Evolutionary conservation across 306 rosid genomes (phyloP).

Genomic region (Pachyrhizus erosus): DNA sequence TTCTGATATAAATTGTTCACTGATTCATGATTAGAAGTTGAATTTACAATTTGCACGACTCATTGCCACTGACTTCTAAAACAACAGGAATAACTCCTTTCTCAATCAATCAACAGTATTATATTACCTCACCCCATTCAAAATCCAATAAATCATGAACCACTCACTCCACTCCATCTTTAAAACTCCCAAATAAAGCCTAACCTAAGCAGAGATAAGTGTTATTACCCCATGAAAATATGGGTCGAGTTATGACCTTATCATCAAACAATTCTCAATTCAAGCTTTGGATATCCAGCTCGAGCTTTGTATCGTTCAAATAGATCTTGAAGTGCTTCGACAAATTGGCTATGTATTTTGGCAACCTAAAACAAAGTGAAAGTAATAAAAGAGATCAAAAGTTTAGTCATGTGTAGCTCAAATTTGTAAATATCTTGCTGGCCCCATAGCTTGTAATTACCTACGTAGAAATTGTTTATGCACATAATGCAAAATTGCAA

Average conservation of each 20-base stretch:
- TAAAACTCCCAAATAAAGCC: not conserved
- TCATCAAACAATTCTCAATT: conserved; percentile 70
- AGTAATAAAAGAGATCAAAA: not conserved
- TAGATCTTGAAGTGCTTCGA: conserved; percentile 71
- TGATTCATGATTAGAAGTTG: not conserved
- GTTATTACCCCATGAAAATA: not conserved
- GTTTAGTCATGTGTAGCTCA: not conserved
- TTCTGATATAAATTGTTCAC: not conserved
- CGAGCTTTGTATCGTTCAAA: conserved; percentile 74
- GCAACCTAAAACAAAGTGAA: conserved; percentile 53
- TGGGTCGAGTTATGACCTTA: not conserved
- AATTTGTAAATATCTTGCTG: not conserved
- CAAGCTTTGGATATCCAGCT: conserved; percentile 67
- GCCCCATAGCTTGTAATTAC: too few species aligned
- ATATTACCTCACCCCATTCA: not conserved
- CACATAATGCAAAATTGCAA: not conserved
- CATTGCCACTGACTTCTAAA: not conserved
- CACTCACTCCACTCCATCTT: not conserved
- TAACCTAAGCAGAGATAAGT: not conserved
- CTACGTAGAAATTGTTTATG: conserved; percentile 10
- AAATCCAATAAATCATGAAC: not conserved
- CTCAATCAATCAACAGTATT: not conserved
- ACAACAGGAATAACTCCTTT: not conserved
- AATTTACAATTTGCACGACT: not conserved
- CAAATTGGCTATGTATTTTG: conserved; percentile 63